Base-by-base conservation (phyloP, 2,329 filamentous ascomycete species). In the Fusarium newnesense region DNA sequence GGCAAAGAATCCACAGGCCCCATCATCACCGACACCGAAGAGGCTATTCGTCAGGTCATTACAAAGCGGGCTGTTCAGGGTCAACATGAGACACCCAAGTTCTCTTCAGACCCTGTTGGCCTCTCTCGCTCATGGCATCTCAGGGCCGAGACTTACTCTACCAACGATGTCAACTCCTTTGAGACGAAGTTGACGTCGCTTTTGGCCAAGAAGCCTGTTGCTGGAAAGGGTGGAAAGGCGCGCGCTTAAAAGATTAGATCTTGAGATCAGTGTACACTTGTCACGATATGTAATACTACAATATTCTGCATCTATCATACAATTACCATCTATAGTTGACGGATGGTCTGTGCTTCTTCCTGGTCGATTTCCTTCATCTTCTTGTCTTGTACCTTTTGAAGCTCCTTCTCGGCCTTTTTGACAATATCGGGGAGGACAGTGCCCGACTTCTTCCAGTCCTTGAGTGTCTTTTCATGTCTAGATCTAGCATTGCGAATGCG, bases 381-480 rank as follows among this genome's bases (percentile, higher is more conserved):
- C 81, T 87, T 87, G 65, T 88, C 85, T 81, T 87, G 86, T 65
- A 84, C 69, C 80, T 86, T 85, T 76, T 87, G 84, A 77, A 85
- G 72, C 77, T 85, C 83, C 63, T 80, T 85, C 43, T 86, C 84
- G 9, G 88, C 82, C 77, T 85, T 83, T 73, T 83, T 83, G 70
- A 85, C 84, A n/a, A 86, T 77, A 72, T 90, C 88, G 4, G 83
- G 82, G 44, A 84, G 77, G 36, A 90, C 73, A 16, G 72, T 40
- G 26, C 80, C 81, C 15, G 83, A 83, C 80, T 84, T 85, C 72
- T 79, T 81, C 87, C 87, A 89, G 47, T 82, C 81, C 79, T 84
- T 85, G 67, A 89, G 83, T 54, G 80, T 70, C 82, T 86, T 86
- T 63, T 87, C 86, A 50, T 87, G 78, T 78, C 82, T 84, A 57